These are phyloP conservation scores for Poteriospumella lacustris DNA, from an alignment of 108 stramenopile genomes.

Conservation along the genomic window DNA sequence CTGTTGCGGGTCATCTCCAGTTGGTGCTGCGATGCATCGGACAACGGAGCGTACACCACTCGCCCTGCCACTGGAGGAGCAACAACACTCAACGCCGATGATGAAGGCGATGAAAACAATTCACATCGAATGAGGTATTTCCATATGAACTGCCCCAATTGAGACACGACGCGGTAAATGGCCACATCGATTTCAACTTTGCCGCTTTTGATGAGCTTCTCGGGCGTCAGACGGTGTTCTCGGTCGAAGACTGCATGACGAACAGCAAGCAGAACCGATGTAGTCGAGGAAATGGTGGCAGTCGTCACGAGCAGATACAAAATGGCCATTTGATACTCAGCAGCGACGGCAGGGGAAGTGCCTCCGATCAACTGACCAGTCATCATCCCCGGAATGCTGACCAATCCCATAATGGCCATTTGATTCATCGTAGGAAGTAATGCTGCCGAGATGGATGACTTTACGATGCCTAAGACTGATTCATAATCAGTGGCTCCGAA, in stretches of 20 bases:
- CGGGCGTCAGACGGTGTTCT: constrained; percentile 24
- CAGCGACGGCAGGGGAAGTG: constrained; percentile 66
- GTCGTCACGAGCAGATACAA: constrained; percentile 65
- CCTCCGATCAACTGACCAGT: constrained; percentile 84
- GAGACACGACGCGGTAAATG: neutral
- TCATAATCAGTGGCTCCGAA: constrained; percentile 62
- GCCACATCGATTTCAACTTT: neutral
- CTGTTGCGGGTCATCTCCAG: too few species aligned
- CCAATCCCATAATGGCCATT: constrained; percentile 71
- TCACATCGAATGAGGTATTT: neutral
- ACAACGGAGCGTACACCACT: too few species aligned
- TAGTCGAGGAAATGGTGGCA: constrained; percentile 32
- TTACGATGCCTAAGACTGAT: constrained; percentile 49
- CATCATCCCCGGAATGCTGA: constrained; percentile 84
- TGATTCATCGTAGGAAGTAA: constrained; percentile 65
- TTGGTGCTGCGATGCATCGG: too few species aligned
- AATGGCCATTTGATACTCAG: constrained; percentile 78
- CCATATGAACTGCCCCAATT: neutral
- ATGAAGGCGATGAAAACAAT: too few species aligned
- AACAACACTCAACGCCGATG: too few species aligned
- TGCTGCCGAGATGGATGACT: constrained; percentile 50
- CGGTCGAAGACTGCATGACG: constrained; percentile 31
- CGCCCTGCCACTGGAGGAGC: too few species aligned
- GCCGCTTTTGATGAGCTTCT: constrained; percentile 18
- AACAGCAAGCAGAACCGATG: constrained; percentile 40